Evolutionary conservation across 768 basidiomycete species (phyloP).

Genomic region (Calocybe cyanea): DNA sequence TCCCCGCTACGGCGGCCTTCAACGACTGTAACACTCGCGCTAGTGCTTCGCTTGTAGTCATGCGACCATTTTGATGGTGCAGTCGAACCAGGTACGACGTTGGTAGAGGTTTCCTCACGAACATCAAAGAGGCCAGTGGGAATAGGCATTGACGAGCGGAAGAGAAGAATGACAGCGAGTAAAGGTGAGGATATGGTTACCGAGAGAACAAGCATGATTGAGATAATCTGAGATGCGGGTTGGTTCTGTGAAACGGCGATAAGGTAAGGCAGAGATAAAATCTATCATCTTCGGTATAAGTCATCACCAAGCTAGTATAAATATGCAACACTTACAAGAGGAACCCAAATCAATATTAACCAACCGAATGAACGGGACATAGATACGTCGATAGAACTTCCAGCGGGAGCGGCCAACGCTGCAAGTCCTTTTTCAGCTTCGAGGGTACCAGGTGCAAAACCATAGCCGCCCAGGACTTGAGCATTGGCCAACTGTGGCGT

Average conservation of each 20-base stretch:
- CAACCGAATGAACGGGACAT: slow-evolving; percentile 53
- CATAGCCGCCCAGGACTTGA: slow-evolving; percentile 68
- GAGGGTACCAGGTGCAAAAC: slow-evolving; percentile 41
- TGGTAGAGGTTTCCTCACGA: slow-evolving; percentile 37
- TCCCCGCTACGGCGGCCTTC: slow-evolving; percentile 71
- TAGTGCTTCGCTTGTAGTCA: slow-evolving; percentile 62
- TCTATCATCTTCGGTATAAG: slow-evolving; percentile 31
- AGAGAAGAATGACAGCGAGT: slow-evolving; percentile 55
- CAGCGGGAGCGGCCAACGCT: slow-evolving; percentile 40
- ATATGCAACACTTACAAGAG: slow-evolving; percentile 47
- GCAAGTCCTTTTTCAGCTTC: slow-evolving; percentile 54
- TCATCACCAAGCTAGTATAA: not conserved
- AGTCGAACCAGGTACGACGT: slow-evolving; percentile 37
- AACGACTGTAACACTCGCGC: slow-evolving; percentile 61
- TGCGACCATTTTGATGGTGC: slow-evolving; percentile 43
- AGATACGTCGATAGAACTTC: slow-evolving; percentile 52
- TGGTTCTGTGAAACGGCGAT: slow-evolving; percentile 36
- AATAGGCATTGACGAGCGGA: slow-evolving; percentile 62
- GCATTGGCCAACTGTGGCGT: slow-evolving; percentile 55
- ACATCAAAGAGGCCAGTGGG: slow-evolving; percentile 62
- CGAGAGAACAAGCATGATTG: slow-evolving; percentile 57
- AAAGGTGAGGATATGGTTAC: slow-evolving; percentile 68
- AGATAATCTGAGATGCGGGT: slow-evolving; percentile 32
- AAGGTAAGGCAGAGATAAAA: slow-evolving; percentile 62
- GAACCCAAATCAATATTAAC: slow-evolving; percentile 66